Evolutionary conservation across 1,284 basidiomycete genomes (phyloP), one percentile per base, ranked within the genome.

Genomic region (Nidula niveotomentosa): DNA sequence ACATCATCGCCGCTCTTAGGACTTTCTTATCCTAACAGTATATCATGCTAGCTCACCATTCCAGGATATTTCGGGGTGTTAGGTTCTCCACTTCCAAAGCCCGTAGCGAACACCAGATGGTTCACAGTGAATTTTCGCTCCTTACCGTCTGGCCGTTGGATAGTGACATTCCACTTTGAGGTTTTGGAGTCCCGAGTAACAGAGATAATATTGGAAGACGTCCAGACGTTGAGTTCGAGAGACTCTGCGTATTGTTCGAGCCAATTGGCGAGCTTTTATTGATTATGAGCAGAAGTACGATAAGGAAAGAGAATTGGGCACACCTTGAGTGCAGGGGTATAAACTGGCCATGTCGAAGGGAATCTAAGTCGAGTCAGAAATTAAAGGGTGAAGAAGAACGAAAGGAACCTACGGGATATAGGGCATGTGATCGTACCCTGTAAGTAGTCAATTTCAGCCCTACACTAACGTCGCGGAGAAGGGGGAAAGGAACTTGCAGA

Each of bases 141-240:
- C 2, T 69, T 62, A 2, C 74, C 78, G 49, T 78, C 76, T 53
- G 75, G 62, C 12, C 88, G 71, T 54, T 73, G 62, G 17, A 87
- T 73, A 6, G 70, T 76, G 12, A 86, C 78, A 34, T 72, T 63
- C 86, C 83, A 88, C 56, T 73, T 75, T 30, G 73, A 65, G 18
- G 74, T 75, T 36, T 62, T 61, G 23, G 70, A 67, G 59, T 84
- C 76, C 59, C 78, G 80, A 5, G 65, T 60, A 2, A 79, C 76
- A n/a, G 66, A 66, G 1, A 65, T 73, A 8, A 85, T 72, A 2
- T 66, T 77, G 0, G 83, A 75, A 6, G 80, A 79, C 1, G 80
- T 83, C 87, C 88, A 90, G 23, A 85, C 75, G 66, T 86, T 82
- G 43, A 90, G 66, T 60, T 90, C 86, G 61, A 90, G 72, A 0